Evolutionary conservation across 2,329 filamentous ascomycete species (phyloP).

Genomic region (Monosporascus sp.): DNA sequence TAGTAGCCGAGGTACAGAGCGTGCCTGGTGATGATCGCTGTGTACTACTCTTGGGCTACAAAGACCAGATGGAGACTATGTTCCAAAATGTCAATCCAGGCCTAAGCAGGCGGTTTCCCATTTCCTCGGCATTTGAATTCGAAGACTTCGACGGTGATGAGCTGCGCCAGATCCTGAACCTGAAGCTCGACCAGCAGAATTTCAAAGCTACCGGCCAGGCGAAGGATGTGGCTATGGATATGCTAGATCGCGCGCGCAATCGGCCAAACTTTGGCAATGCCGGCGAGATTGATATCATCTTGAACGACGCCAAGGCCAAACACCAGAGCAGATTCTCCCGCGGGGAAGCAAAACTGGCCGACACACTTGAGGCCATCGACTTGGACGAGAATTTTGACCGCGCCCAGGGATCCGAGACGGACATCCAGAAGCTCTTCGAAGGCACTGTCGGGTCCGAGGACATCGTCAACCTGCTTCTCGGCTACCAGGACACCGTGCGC

Average conservation of each 20-base stretch:
- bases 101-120: constrained; percentile 49
- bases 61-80: constrained; percentile 54
- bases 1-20: constrained; percentile 57
- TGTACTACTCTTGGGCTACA: constrained; percentile 56
- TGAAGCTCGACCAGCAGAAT: constrained; percentile 45
- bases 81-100: constrained; percentile 57
- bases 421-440: constrained; percentile 50
- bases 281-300: constrained; percentile 53
- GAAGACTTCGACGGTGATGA: constrained; percentile 51
- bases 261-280: constrained; percentile 57
- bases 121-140: constrained; percentile 51
- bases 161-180: constrained; percentile 43
- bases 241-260: constrained; percentile 45
- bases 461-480: constrained; percentile 46
- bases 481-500: constrained; percentile 46
- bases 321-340: constrained; percentile 28
- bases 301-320: constrained; percentile 42
- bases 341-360: constrained; percentile 21
- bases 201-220: constrained; percentile 41
- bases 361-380: constrained; percentile 32
- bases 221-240: constrained; percentile 40
- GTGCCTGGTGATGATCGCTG: constrained; percentile 57
- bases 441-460: constrained; percentile 53
- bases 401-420: constrained; percentile 37
- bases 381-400: constrained; percentile 58